Evolutionary conservation across 495 filamentous ascomycete species (phyloP).

Genomic region (Penicillium turbatum): DNA sequence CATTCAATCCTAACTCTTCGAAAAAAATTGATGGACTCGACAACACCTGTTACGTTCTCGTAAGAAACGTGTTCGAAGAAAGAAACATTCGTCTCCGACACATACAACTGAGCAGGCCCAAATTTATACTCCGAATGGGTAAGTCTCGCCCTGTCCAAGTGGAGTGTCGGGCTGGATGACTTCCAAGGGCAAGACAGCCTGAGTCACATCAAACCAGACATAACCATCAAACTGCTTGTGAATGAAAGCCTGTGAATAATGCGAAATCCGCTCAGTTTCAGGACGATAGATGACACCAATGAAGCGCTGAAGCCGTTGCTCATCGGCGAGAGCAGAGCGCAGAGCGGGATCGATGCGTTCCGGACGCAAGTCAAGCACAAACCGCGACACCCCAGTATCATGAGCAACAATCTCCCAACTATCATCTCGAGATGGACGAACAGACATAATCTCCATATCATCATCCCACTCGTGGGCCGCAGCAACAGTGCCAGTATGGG

Average conservation of each 20-base stretch:
- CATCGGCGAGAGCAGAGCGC: conserved; percentile 34
- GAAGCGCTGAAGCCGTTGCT: conserved; percentile 47
- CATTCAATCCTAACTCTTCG: too few relatives aligned
- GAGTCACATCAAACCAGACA: conserved; percentile 53
- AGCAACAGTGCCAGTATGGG: conserved; percentile 54
- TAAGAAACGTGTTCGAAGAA: too few relatives aligned
- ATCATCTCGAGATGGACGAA: conserved; percentile 38
- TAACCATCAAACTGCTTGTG: conserved; percentile 55
- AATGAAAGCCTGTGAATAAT: conserved; percentile 51
- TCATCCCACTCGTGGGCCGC: conserved; percentile 54
- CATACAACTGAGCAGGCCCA: too few relatives aligned
- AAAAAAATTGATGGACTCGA: too few relatives aligned
- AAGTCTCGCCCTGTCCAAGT: conserved; percentile 48
- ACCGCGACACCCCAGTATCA: conserved; percentile 41
- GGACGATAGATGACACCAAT: conserved; percentile 60
- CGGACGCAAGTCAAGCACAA: conserved; percentile 48
- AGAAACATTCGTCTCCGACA: too few relatives aligned
- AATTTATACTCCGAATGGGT: conserved; percentile 52
- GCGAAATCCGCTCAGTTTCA: conserved; percentile 49
- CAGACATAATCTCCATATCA: conserved; percentile 52
- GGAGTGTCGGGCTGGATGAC: conserved; percentile 46
- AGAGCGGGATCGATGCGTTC: conserved; percentile 34
- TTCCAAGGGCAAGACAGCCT: conserved; percentile 50
- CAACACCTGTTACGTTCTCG: too few relatives aligned
- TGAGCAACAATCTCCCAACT: conserved; percentile 47